Evolutionary conservation across 148 eudicot species (phyloP), one percentile per base, ranked within the genome.

Genomic region (Fallopia convolvulus): DNA sequence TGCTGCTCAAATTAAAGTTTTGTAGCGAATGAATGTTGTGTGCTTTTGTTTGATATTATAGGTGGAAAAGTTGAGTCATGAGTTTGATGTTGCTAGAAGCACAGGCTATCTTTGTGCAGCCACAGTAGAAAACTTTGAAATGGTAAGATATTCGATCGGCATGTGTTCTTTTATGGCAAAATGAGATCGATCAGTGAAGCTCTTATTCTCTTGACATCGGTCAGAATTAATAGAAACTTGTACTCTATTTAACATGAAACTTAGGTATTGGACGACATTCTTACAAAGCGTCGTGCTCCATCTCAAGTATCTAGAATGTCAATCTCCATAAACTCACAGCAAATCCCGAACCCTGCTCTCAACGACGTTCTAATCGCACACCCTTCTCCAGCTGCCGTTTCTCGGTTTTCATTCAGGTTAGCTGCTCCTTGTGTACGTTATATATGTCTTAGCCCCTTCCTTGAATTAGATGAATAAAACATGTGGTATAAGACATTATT

Each of bases 31-130:
- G 39, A 63, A 63, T 30, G 39, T 30, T 9, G 15, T 63, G 12
- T 30, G 3, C 70, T 66, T 15, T 48, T 76, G 55, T 70, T 50
- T 66, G 14, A 26, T 26, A 26, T 53, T 49, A 7, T 75, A 90
- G 91, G 91, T 90, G 82, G 85, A 79, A 74, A 81, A 85, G 42
- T 81, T 81, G 11, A 84, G 79, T 53, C 85, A 87, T 74, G 96
- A 90, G 80, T 92, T 89, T 72, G 98, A 94, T 87, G 96, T 95
- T 77, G 85, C 89, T 71, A 94, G 98, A 84, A 94, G 98, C 80
- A 86, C 92, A 23, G 97, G 98, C 46, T 89, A 90, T 79, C 97
- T 94, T 68, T 94, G 97, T 84, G 95, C 90, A 12, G 91, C 98
- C 74, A 90, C 95, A 2, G 80, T 86, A 21, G 79, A 86, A 71